A percentile compares a stretch with the other conserved stretches of the same genome.
Conservation (phyloP, 805 yeast species). For the Suhomyces prunicola region DNA sequence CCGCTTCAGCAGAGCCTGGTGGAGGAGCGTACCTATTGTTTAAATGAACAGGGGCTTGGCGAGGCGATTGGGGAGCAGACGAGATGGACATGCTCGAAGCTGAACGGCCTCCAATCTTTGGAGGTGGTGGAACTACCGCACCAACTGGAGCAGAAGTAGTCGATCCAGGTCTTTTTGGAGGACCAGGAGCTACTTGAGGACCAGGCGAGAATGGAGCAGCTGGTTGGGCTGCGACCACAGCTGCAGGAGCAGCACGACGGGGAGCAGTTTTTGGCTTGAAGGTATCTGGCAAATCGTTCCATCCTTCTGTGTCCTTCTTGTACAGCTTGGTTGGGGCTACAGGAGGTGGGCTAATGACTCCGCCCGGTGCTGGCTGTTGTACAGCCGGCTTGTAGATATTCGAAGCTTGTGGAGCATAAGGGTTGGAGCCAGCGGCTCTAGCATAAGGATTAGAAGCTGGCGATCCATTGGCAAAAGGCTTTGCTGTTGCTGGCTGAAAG, state of each 20-base stretch:
- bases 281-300: slow-evolving; percentile 66
- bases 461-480: background rate
- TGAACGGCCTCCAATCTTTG: slow-evolving; percentile 25
- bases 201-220: slow-evolving; percentile 9
- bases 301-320: slow-evolving; percentile 57
- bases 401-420: slow-evolving; percentile 21
- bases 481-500: background rate
- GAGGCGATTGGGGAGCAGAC: slow-evolving; percentile 11
- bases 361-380: slow-evolving; percentile 9
- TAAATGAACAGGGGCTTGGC: slow-evolving; percentile 21
- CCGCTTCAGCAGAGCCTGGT: slow-evolving; percentile 11
- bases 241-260: slow-evolving; percentile 46
- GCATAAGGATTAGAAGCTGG: slow-evolving; percentile 29
- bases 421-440: slow-evolving; percentile 21
- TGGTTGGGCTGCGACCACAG: slow-evolving; percentile 21
- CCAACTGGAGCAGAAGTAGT: background rate
- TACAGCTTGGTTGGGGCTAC: slow-evolving; percentile 23
- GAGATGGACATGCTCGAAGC: slow-evolving; percentile 19
- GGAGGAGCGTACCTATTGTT: slow-evolving; percentile 36
- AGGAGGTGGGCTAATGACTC: slow-evolving; percentile 21
- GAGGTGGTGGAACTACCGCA: slow-evolving; percentile 23
- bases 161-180: slow-evolving; percentile 7
- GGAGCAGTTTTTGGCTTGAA: slow-evolving; percentile 40
- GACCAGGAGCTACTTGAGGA: slow-evolving; percentile 10
- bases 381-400: slow-evolving; percentile 22